Evolutionary conservation across 345 rosid genomes (phyloP), one percentile per base, ranked within the genome.

Genomic region (Angophora floribunda): DNA sequence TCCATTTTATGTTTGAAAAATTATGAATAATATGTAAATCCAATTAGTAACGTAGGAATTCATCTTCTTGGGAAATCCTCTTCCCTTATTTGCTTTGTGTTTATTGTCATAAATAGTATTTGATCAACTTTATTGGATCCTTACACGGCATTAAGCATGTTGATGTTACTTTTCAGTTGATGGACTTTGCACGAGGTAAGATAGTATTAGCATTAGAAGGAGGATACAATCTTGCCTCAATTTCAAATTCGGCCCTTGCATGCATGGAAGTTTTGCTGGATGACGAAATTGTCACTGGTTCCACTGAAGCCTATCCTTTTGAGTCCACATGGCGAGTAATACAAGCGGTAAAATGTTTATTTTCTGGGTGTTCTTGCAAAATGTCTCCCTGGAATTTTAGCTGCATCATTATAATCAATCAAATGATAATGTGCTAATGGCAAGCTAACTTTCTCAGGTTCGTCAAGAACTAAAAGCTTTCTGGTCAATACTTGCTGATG

Each of bases 241-340:
- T 96, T 86, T 97, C 99, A 93, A 94, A 95, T 90, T 96, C 98
- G 65, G 94, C 93, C 88, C 95, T 97, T 45, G 99, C 99, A 30
- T 98, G 99, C 91, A 89, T 98, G 93, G 88, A 95, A 93, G 97
- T 96, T 90, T 90, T 97, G 91, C 95, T 98, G 78, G 98, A 94
- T 65, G 92, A 91, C 87, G 92, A 94, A 88, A 89, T 89, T 86
- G 86, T 90, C 79, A 52, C 90, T 59, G 95, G 94, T 89, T 95
- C 95, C 85, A 91, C 89, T 49, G 95, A 97, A 90, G 95, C 94
- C 79, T 94, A 95, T 91, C 98, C 99, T 85, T 95, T 96, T 86
- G 98, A 95, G 90, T 95, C 99, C 70, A 95, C 99, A 45, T 96
- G 98, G 98, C 94, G 95, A 87, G 97, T 96, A 85, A 96, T 97